These are phyloP conservation scores for Barnettozyma populi DNA, from an alignment of 805 yeast species.

Conservation along the genomic window DNA sequence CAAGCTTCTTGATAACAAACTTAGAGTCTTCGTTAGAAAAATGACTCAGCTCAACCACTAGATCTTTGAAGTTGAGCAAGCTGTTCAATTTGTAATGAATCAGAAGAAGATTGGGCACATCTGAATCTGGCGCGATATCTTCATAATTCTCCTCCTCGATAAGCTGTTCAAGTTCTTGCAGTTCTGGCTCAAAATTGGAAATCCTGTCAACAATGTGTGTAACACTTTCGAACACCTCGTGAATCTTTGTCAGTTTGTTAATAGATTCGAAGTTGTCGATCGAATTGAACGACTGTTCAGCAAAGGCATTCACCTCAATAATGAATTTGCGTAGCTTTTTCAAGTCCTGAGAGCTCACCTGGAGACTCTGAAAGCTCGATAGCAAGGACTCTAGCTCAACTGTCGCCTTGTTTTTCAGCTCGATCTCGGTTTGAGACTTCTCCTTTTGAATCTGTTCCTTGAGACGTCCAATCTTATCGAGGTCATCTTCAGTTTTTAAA, in stretches of 20 bases:
- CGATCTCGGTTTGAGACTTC: constrained; percentile 63
- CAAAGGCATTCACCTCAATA: constrained; percentile 40
- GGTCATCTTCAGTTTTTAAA: constrained; percentile 40
- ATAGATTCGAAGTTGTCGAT: constrained; percentile 67
- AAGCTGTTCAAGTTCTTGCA: constrained; percentile 45
- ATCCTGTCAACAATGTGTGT: constrained; percentile 61
- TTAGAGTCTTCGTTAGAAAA: constrained; percentile 58
- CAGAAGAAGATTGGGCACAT: constrained; percentile 50
- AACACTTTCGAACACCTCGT: constrained; percentile 69
- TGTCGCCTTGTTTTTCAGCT: constrained; percentile 30
- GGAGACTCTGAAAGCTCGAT: constrained; percentile 35
- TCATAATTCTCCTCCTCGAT: constrained; percentile 44
- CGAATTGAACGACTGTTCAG: constrained; percentile 51
- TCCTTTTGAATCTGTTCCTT: constrained; percentile 59
- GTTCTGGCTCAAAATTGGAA: constrained; percentile 44
- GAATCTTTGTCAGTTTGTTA: constrained; percentile 57
- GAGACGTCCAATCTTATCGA: constrained; percentile 46
- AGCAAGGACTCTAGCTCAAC: constrained; percentile 55
- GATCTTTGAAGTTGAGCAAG: constrained; percentile 76
- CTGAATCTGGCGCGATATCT: constrained; percentile 32
- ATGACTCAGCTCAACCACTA: constrained; percentile 51
- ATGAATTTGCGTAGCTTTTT: constrained; percentile 42
- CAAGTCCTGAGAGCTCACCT: constrained; percentile 40
- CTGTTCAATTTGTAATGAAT: constrained; percentile 68
- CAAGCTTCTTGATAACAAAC: constrained; percentile 55